Evolutionary conservation across 495 filamentous ascomycete species (phyloP).

Genomic region (Xylaria scruposa): DNA sequence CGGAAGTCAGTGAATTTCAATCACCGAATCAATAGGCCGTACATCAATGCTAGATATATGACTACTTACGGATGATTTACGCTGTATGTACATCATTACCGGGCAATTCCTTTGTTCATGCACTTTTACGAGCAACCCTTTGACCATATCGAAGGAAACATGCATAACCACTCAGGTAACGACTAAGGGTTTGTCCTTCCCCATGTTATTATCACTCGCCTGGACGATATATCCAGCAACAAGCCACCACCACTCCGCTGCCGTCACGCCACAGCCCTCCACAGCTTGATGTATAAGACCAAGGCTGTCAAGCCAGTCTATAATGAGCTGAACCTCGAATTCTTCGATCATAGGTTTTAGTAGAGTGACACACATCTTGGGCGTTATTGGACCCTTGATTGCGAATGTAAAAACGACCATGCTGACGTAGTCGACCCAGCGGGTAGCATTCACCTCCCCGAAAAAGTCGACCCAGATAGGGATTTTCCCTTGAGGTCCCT

Average conservation of each 20-base stretch:
- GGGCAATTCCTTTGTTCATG: background rate
- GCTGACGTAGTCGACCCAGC: conserved; percentile 71
- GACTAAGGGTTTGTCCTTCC: background rate
- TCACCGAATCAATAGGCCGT: background rate
- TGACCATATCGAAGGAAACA: background rate
- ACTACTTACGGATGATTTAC: background rate
- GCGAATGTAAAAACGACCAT: conserved; percentile 66
- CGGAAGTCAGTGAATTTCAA: background rate
- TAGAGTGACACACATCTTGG: conserved; percentile 57
- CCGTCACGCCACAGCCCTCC: conserved; percentile 53
- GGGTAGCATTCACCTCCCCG: conserved; percentile 60
- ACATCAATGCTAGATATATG: background rate
- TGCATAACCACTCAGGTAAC: background rate
- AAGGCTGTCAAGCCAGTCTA: conserved; percentile 67
- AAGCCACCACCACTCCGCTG: conserved; percentile 77
- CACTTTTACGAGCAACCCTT: background rate
- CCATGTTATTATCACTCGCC: background rate
- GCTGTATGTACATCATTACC: background rate
- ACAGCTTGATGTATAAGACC: conserved; percentile 50
- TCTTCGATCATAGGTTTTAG: conserved; percentile 66
- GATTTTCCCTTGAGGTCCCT: conserved; percentile 51
- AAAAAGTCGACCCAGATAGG: conserved; percentile 86
- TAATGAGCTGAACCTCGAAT: conserved; percentile 70
- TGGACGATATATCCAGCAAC: conserved; percentile 38
- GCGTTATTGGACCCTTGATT: conserved; percentile 62